phyloP scores from a whole-genome alignment of 2,329 filamentous ascomycete species.

The Chrysosporium queenslandicum region DNA sequence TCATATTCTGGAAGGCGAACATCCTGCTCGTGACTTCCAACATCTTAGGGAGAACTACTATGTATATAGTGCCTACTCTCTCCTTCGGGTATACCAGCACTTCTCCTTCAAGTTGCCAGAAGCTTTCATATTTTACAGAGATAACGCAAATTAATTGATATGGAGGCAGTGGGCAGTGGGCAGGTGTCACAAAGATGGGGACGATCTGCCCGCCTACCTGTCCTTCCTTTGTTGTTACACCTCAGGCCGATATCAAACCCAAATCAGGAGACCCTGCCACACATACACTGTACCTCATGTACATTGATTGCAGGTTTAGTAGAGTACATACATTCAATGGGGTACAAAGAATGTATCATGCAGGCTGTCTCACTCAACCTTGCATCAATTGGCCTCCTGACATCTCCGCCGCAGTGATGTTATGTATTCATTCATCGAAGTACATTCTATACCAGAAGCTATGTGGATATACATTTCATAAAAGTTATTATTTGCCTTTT shows the following conservation, averaged over 20 bases:
- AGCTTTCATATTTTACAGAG: neutral
- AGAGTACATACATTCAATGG: neutral
- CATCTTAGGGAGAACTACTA: no score
- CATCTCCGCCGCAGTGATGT: neutral
- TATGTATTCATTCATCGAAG: neutral
- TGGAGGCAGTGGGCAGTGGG: neutral
- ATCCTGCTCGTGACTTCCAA: no score
- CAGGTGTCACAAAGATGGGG: constrained; percentile 4
- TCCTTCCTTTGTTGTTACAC: constrained; percentile 3
- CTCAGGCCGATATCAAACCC: neutral
- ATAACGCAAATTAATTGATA: neutral
- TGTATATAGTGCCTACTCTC: no score
- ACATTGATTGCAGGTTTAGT: neutral
- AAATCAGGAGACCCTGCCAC: neutral
- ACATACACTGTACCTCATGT: neutral
- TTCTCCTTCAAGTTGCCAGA: neutral
- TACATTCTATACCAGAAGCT: no score
- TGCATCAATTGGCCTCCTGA: neutral
- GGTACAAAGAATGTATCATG: neutral
- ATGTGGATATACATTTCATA: no score
- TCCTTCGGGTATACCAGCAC: neutral
- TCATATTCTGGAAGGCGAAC: neutral
- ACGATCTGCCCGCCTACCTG: constrained; percentile 1
- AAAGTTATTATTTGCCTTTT: no score
- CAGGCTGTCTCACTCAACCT: neutral